A percentile compares a stretch with the other conserved stretches of the same genome.
Conservation (phyloP, 2,329 filamentous ascomycete genomes). For the Aspergillus tanneri region DNA sequence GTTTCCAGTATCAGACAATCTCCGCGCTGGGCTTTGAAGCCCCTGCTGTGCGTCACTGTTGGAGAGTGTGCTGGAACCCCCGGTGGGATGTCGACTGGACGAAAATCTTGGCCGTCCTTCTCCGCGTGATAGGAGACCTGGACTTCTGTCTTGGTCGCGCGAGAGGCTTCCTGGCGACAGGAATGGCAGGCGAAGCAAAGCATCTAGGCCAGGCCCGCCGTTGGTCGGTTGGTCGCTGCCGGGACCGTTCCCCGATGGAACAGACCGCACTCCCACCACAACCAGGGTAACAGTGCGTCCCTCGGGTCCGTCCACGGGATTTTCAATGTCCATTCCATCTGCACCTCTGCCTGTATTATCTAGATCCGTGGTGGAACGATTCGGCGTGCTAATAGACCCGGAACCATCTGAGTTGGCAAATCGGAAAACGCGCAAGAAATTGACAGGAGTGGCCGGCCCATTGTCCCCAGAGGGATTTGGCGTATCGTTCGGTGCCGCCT, state of each 20-base stretch:
- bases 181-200: slow-evolving; percentile 47
- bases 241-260: slow-evolving; percentile 54
- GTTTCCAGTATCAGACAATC: slow-evolving; percentile 33
- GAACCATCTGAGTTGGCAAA: slow-evolving; percentile 56
- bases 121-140: slow-evolving; percentile 53
- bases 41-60: slow-evolving; percentile 56
- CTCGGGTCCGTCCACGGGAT: slow-evolving; percentile 43
- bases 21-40: slow-evolving; percentile 32
- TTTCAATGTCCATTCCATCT: slow-evolving; percentile 43
- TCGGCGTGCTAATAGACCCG: slow-evolving; percentile 21
- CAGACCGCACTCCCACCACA: slow-evolving; percentile 67
- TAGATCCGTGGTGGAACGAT: slow-evolving; percentile 25
- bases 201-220: slow-evolving; percentile 44
- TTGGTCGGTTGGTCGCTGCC: slow-evolving; percentile 47
- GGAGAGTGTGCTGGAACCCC: slow-evolving; percentile 51
- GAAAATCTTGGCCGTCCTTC: slow-evolving; percentile 57
- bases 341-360: slow-evolving; percentile 25
- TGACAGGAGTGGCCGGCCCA: slow-evolving; percentile 56
- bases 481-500: slow-evolving; percentile 43
- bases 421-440: slow-evolving; percentile 68
- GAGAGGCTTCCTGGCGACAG: slow-evolving; percentile 45
- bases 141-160: slow-evolving; percentile 45
- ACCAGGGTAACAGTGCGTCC: slow-evolving; percentile 67
- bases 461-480: slow-evolving; percentile 37
- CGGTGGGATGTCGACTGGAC: slow-evolving; percentile 55